These are phyloP conservation scores for Staphylotrichum longicolle DNA, from an alignment of 495 filamentous ascomycete genomes.

Conservation along the genomic window DNA sequence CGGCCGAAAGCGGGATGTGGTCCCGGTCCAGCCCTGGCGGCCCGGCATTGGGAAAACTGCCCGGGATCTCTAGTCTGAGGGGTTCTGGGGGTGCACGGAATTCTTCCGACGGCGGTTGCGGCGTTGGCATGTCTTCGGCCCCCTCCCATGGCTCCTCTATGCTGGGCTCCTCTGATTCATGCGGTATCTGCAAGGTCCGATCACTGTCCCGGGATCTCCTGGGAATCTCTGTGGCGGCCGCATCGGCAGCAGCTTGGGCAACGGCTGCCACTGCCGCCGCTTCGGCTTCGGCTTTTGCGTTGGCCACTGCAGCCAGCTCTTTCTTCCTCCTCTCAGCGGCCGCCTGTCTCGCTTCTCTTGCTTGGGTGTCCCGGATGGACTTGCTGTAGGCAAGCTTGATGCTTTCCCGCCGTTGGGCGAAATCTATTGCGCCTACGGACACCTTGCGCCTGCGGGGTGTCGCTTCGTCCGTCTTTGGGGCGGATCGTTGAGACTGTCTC, in stretches of 20 bases:
- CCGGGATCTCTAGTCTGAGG: conserved; percentile 67
- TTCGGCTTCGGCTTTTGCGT: conserved; percentile 34
- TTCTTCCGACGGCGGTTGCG: conserved; percentile 21
- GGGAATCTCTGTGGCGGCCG: conserved; percentile 11
- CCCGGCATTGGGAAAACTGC: conserved; percentile 45
- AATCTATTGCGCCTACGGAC: conserved; percentile 68
- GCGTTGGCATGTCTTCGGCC: conserved; percentile 28
- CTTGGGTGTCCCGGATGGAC: conserved; percentile 67
- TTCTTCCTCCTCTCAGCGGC: conserved; percentile 45
- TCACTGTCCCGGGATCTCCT: conserved; percentile 3
- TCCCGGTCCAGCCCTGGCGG: conserved; percentile 39
- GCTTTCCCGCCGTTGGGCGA: conserved; percentile 69
- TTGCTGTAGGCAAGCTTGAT: conserved; percentile 80
- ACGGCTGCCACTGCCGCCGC: conserved; percentile 30
- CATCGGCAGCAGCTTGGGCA: conserved; percentile 22
- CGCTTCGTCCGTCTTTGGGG: conserved; percentile 36
- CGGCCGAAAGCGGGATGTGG: conserved; percentile 48
- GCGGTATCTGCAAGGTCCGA: not conserved
- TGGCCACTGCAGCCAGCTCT: conserved; percentile 42
- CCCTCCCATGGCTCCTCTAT: conserved; percentile 26
- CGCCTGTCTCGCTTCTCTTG: conserved; percentile 50
- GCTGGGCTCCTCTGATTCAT: too few relatives aligned
- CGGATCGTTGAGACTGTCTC: conserved; percentile 40
- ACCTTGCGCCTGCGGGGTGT: conserved; percentile 45
- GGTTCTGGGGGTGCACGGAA: conserved; percentile 49